Percentiles rank a stretch among this genome's conserved stretches.
phyloP scores from a whole-genome alignment of 2,329 filamentous ascomycete genomes.

The Colletotrichum sp. region DNA sequence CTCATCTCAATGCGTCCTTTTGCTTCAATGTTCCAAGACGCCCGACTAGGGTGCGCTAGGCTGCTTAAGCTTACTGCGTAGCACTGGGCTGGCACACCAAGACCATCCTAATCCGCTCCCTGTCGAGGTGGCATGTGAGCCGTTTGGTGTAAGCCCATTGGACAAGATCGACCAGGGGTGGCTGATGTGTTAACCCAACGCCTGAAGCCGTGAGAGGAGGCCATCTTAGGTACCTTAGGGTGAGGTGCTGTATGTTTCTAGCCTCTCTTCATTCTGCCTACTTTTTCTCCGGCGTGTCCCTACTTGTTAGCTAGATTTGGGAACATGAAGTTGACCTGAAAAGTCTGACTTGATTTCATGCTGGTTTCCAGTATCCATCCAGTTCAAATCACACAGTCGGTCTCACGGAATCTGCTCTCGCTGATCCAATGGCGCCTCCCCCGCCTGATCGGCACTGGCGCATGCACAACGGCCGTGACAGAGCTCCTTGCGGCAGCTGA shows the following conservation, averaged over 20 bases:
- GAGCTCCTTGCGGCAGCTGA: not conserved
- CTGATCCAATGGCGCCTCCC: not conserved
- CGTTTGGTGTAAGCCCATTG: constrained; percentile 20
- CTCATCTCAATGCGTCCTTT: constrained; percentile 5
- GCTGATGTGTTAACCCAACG: not conserved
- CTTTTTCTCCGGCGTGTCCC: not conserved
- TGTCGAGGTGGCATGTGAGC: constrained; percentile 10
- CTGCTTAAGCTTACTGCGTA: constrained; percentile 12
- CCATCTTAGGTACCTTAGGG: not conserved
- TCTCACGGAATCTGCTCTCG: not conserved
- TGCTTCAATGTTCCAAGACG: not conserved
- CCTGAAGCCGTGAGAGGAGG: not conserved
- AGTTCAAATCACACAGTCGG: not conserved
- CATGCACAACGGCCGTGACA: constrained; percentile 2
- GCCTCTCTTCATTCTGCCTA: not conserved
- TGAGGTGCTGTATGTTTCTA: not conserved
- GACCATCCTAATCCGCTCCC: not conserved
- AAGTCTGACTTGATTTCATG: not conserved
- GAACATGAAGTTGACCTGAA: not conserved
- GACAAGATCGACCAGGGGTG: not conserved
- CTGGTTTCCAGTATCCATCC: not conserved
- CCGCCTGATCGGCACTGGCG: constrained; percentile 6
- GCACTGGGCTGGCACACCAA: not conserved
- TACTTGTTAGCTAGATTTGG: not conserved
- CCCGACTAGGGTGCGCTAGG: not conserved